Base-by-base conservation (phyloP, 2,329 filamentous ascomycete genomes). In the Phialophora macrospora region DNA sequence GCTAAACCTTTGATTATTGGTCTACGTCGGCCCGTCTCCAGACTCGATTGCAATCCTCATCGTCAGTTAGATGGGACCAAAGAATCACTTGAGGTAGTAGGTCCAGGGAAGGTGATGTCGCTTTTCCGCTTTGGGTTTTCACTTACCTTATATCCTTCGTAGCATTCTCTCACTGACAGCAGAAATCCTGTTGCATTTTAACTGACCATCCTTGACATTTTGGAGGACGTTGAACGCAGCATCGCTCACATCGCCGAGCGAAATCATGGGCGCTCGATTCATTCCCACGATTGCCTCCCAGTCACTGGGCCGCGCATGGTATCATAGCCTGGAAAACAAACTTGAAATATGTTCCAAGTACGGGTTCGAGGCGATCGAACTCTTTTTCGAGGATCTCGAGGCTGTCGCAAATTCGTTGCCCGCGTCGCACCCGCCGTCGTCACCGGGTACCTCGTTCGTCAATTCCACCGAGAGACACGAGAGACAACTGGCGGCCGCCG, bases 371-470 rank as follows among this genome's bases (percentile, higher is more conserved):
- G 90, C 89, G 59, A 85, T 94, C 69, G 91, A 94, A 75, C 82
- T 93, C 22, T 93, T 92, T 80, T 88, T 89, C 76, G 90, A 94
- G 74, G 91, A 94, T 75, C 83, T 94, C 3, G 80, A 86, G 65
- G 86, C 87, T 72, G 73, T 90, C 14, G 86, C 88, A 70, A 54
- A 62, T 5, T 41, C 63, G 6, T 58, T 69, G 44, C 64, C 55
- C n/a, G 8, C 20, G 3, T 65, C 67, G 12, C 62, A 64, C 48
- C 55, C 60, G 5, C 20, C 55, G 17, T 32, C 24, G 28, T 11
- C 62, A 14, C n/a, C 62, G 14, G 60, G 63, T n/a, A 66, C 65
- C 28, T 64, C 63, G 55, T 68, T 68, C 12, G 14, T 62, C 41
- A 12, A 30, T 17, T 68, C 66, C 4, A 68, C 66, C 11, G 32